phyloP scores from a whole-genome alignment of 306 rosid species.

The Hippophae tibetana region DNA sequence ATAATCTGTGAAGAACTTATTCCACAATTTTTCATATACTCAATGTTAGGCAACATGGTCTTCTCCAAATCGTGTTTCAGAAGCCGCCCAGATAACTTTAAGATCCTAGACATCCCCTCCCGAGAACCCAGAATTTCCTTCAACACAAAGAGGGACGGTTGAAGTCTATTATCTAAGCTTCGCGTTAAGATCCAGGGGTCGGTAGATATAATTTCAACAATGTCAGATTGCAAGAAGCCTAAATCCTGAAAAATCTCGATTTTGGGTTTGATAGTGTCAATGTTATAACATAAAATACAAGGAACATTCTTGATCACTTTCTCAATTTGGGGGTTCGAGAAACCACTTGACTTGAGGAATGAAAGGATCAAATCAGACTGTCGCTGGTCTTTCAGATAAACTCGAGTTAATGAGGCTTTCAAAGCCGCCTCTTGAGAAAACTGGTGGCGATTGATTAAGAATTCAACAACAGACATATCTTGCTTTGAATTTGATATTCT shows the following conservation, averaged over 20 bases:
- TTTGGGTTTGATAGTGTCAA: slow-evolving; percentile 23
- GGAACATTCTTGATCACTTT: slow-evolving; percentile 11
- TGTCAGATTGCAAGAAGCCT: slow-evolving; percentile 19
- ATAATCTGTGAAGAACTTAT: slow-evolving; percentile 11
- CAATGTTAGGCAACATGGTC: slow-evolving; percentile 24
- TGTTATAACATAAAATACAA: slow-evolving; percentile 12
- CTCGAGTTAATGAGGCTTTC: slow-evolving; percentile 15
- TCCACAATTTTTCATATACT: slow-evolving; percentile 20
- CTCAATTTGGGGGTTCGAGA: slow-evolving; percentile 27
- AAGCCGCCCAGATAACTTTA: slow-evolving; percentile 16
- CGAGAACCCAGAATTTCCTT: slow-evolving; percentile 22
- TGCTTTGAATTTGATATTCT: slow-evolving; percentile 1
- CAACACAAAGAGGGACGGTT: slow-evolving; percentile 18
- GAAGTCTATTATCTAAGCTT: slow-evolving; percentile 12
- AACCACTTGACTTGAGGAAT: slow-evolving; percentile 17
- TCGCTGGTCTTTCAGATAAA: slow-evolving; percentile 12
- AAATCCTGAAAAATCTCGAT: slow-evolving; percentile 26
- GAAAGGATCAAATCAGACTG: slow-evolving; percentile 15
- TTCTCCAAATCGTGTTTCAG: slow-evolving; percentile 23
- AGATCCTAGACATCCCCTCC: slow-evolving; percentile 12
- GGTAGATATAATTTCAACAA: slow-evolving; percentile 17
- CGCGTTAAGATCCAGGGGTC: slow-evolving; percentile 22
- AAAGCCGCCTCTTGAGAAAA: slow-evolving; percentile 21
- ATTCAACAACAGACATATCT: background rate
- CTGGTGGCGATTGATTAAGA: slow-evolving; percentile 23